A percentile compares a stretch with the other conserved stretches of the same genome.
Evolutionary conservation across 257 asterid species (phyloP).

Genomic region (Plantago elongata): DNA sequence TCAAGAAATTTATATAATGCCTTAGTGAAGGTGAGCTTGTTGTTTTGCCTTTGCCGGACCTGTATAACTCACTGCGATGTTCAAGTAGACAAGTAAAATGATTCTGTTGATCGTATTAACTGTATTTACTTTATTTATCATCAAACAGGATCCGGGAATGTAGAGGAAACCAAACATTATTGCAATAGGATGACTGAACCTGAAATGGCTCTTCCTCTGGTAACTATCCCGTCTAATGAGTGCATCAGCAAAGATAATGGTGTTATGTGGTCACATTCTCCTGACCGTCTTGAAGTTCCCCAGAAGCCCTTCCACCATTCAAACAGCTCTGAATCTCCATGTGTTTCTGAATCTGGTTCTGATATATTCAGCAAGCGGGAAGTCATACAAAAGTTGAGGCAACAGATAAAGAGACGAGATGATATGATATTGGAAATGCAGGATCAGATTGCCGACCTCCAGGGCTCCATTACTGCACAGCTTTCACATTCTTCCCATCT

Average conservation of each 20-base stretch:
- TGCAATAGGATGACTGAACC: constrained; percentile 48
- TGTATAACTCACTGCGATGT: neutral
- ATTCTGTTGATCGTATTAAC: neutral
- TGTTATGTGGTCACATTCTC: constrained; percentile 70
- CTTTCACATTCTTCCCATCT: constrained; percentile 66
- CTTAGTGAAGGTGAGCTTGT: neutral
- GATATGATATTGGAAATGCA: constrained; percentile 95
- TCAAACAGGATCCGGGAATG: constrained; percentile 47
- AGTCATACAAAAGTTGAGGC: constrained; percentile 86
- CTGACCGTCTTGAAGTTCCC: constrained; percentile 77
- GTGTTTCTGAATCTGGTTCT: constrained; percentile 89
- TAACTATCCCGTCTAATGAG: constrained; percentile 53
- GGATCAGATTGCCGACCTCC: constrained; percentile 75
- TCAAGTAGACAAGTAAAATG: neutral
- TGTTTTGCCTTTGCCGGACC: neutral
- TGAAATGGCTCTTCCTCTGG: constrained; percentile 71
- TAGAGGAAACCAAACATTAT: constrained; percentile 49
- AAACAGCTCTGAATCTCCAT: constrained; percentile 88
- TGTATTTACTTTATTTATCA: constrained; percentile 4
- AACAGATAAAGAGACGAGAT: constrained; percentile 85
- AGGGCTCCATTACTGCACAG: constrained; percentile 49
- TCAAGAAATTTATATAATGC: neutral
- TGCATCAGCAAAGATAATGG: constrained; percentile 61
- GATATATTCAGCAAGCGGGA: constrained; percentile 82
- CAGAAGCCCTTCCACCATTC: constrained; percentile 81